Conservation (phyloP, 176 grass and related monocot species). For the Aegilops tauschii region DNA sequence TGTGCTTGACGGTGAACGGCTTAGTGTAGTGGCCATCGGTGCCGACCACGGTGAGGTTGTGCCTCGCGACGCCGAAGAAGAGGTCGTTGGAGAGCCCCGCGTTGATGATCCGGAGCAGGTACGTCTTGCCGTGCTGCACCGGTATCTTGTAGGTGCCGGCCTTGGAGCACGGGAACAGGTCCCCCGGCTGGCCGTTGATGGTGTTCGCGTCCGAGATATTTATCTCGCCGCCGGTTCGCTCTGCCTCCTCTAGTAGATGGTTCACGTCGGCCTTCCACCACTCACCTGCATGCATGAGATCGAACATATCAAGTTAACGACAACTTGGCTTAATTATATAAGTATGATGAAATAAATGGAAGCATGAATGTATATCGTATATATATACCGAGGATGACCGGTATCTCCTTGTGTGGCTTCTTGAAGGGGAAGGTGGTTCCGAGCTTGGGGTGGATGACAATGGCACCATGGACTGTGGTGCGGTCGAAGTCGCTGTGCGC, state of each 20-base stretch:
- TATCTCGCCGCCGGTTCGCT: conserved; percentile 21
- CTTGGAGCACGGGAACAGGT: conserved; percentile 1
- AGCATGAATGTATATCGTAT: too few relatives aligned
- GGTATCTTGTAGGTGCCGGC: conserved; percentile 13
- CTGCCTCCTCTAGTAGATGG: neutral
- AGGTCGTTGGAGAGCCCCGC: too few relatives aligned
- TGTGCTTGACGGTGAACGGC: conserved; percentile 16
- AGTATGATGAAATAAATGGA: neutral
- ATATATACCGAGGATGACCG: conserved; percentile 45
- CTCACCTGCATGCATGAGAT: conserved; percentile 10
- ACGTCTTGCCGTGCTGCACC: conserved; percentile 38
- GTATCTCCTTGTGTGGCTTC: conserved; percentile 46
- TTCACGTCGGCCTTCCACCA: conserved; percentile 37
- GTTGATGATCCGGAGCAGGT: too few relatives aligned
- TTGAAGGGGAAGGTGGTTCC: conserved; percentile 36
- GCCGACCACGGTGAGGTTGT: too few relatives aligned
- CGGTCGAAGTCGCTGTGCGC: conserved; percentile 54
- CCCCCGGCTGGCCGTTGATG: conserved; percentile 52
- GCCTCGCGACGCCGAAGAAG: too few relatives aligned
- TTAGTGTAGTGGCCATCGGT: conserved; percentile 26
- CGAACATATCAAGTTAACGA: too few relatives aligned
- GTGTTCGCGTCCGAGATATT: conserved; percentile 29
- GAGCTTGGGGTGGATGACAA: conserved; percentile 52
- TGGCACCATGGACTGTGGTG: conserved; percentile 58
- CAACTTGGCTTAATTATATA: too few relatives aligned